Conservation (phyloP, 371 early-diverging fungal genomes). For the Thermomucor indicae-seudaticae region DNA sequence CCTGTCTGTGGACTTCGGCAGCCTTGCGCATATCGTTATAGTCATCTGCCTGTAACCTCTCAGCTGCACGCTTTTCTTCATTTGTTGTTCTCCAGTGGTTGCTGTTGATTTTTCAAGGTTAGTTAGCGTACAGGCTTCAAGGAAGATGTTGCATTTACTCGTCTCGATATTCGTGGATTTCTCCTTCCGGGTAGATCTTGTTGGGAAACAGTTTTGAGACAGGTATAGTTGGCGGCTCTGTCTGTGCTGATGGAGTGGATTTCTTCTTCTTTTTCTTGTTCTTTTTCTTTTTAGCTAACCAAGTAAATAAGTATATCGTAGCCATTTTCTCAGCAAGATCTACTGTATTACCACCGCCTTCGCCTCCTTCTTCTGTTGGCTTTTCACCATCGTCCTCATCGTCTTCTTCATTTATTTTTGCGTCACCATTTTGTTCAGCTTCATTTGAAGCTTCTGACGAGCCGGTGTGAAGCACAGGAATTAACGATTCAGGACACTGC, state of each 20-base stretch:
- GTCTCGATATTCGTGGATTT: slow-evolving; percentile 70
- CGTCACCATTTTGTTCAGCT: background rate
- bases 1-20: slow-evolving; percentile 91
- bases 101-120: slow-evolving; percentile 35
- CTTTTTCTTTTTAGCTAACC: slow-evolving; percentile 55
- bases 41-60: slow-evolving; percentile 57
- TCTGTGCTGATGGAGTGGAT: slow-evolving; percentile 54
- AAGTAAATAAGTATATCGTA: no score
- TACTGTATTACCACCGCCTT: background rate
- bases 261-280: slow-evolving; percentile 72
- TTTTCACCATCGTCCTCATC: background rate
- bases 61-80: slow-evolving; percentile 76
- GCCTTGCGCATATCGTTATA: slow-evolving; percentile 85
- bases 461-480: background rate
- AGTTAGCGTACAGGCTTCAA: background rate
- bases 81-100: slow-evolving; percentile 76
- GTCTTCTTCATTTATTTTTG: background rate
- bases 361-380: background rate
- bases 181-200: slow-evolving; percentile 69
- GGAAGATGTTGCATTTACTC: slow-evolving; percentile 47
- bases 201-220: slow-evolving; percentile 72
- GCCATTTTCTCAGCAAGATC: slow-evolving; percentile 1
- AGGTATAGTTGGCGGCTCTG: slow-evolving; percentile 75
- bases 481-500: background rate
- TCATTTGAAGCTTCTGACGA: background rate